phyloP scores from a whole-genome alignment of 192 early-diverging fungal species.

The Coemansia sp. region DNA sequence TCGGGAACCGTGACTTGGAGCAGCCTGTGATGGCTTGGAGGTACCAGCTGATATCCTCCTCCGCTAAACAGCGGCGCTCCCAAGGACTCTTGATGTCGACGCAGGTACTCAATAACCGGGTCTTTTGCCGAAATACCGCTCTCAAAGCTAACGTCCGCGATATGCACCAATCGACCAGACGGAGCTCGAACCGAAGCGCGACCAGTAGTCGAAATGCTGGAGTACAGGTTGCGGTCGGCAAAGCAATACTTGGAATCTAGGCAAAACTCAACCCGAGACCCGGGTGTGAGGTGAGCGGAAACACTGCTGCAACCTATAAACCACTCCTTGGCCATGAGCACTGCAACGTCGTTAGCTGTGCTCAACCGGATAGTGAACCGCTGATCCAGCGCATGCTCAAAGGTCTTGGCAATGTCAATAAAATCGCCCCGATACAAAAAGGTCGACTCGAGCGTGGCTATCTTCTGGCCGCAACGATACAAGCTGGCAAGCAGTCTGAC shows the following conservation, averaged over 20 bases:
- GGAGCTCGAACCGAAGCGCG: slow-evolving; percentile 56
- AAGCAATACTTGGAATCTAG: slow-evolving; percentile 69
- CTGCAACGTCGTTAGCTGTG: slow-evolving; percentile 72
- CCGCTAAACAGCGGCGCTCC: slow-evolving; percentile 70
- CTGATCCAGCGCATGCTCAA: slow-evolving; percentile 68
- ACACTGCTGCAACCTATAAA: slow-evolving; percentile 43
- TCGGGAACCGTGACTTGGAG: slow-evolving; percentile 54
- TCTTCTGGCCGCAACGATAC: slow-evolving; percentile 55
- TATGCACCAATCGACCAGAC: slow-evolving; percentile 59
- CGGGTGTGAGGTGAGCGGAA: slow-evolving; percentile 51
- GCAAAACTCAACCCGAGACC: slow-evolving; percentile 68
- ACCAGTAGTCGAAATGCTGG: slow-evolving; percentile 69
- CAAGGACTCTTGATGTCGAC: slow-evolving; percentile 64
- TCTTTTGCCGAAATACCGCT: slow-evolving; percentile 69
- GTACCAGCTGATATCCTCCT: slow-evolving; percentile 55
- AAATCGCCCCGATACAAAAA: slow-evolving; percentile 82
- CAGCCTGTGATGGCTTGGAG: not conserved
- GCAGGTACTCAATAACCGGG: slow-evolving; percentile 80
- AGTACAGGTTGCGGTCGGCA: slow-evolving; percentile 57
- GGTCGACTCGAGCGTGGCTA: slow-evolving; percentile 70
- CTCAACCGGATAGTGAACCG: slow-evolving; percentile 64
- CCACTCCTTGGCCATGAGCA: slow-evolving; percentile 84
- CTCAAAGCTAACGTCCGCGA: slow-evolving; percentile 75
- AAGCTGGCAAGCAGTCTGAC: slow-evolving; percentile 70
- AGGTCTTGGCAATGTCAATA: slow-evolving; percentile 69